These are phyloP conservation scores for Colletotrichum phormii DNA, from an alignment of 2,329 filamentous ascomycete species.

Conservation along the genomic window DNA sequence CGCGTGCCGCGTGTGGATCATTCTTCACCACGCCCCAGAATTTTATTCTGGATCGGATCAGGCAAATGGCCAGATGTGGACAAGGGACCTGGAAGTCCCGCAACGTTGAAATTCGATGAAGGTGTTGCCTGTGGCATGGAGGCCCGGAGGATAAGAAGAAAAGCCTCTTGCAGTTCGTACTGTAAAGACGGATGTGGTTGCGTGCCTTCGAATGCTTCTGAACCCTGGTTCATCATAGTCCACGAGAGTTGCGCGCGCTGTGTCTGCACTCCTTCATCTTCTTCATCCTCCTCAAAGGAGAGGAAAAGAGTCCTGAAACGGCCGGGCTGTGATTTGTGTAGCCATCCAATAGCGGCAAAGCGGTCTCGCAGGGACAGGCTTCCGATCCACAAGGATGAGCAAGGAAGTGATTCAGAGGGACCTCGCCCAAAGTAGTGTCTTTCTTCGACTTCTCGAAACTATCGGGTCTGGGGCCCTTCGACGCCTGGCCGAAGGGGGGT, in stretches of 20 bases:
- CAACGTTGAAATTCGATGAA: neutral
- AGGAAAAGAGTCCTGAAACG: no score
- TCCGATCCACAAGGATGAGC: neutral
- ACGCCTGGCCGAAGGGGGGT: neutral
- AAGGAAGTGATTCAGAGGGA: neutral
- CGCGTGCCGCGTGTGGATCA: neutral
- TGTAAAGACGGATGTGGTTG: no score
- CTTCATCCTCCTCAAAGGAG: no score
- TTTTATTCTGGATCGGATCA: neutral
- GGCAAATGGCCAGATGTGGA: constrained; percentile 4
- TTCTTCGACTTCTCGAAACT: constrained; percentile 18
- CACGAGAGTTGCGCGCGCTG: no score
- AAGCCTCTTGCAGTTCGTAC: no score
- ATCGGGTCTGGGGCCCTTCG: neutral
- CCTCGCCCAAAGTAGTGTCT: neutral
- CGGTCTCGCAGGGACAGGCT: neutral
- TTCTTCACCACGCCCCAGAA: constrained; percentile 8
- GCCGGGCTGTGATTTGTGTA: neutral
- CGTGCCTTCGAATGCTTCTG: no score
- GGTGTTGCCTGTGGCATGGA: no score
- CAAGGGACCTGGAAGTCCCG: no score
- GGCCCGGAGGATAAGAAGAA: no score
- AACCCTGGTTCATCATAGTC: no score
- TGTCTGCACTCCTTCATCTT: no score
- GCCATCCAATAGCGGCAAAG: neutral